Conservation (phyloP, 2,329 filamentous ascomycete genomes). For the Calycina herbarum region DNA sequence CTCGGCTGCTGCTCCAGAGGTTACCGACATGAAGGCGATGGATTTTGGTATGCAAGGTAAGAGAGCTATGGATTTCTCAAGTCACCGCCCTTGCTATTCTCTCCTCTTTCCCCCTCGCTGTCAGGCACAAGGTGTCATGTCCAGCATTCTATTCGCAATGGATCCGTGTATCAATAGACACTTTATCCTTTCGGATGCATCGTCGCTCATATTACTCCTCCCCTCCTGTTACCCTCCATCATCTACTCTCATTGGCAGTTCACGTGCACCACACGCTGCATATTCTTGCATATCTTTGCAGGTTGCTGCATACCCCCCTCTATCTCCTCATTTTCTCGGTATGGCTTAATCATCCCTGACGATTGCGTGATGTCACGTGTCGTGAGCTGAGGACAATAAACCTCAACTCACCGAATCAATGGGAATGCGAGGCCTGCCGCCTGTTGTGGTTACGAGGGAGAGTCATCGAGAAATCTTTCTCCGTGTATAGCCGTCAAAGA, state of each 20-base stretch:
- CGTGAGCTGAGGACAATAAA: neutral
- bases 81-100: neutral
- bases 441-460: neutral
- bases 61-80: constrained; percentile 5
- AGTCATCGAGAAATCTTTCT: neutral
- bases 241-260: neutral
- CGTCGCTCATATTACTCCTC: neutral
- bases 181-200: neutral
- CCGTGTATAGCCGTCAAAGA: neutral
- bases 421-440: neutral
- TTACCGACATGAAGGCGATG: constrained; percentile 46
- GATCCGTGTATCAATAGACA: constrained; percentile 2
- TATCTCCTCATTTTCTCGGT: constrained; percentile 6
- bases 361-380: constrained; percentile 35
- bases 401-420: neutral
- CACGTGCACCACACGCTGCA: constrained; percentile 14
- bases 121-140: constrained; percentile 14
- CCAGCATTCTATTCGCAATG: constrained; percentile 3
- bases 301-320: constrained; percentile 11
- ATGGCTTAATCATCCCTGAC: constrained; percentile 9
- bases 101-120: neutral
- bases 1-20: constrained; percentile 12
- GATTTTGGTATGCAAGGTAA: constrained; percentile 51
- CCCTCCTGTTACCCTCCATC: neutral
- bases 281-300: constrained; percentile 9